These are phyloP conservation scores for Xylariales sp. DNA, from an alignment of 2,329 filamentous ascomycete genomes.

Conservation along the genomic window DNA sequence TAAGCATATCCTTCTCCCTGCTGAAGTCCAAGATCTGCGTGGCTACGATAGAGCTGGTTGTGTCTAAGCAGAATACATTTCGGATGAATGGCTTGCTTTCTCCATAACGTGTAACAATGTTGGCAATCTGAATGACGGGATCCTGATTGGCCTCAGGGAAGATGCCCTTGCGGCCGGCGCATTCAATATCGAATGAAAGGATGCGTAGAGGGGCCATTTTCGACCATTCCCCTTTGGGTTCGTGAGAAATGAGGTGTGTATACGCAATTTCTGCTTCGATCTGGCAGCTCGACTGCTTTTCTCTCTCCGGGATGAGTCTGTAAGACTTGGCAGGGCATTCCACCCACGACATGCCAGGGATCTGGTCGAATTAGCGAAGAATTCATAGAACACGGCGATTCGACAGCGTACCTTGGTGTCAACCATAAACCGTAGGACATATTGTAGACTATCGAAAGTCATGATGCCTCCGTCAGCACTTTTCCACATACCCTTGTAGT, in stretches of 20 bases:
- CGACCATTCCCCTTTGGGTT: slow-evolving; percentile 88
- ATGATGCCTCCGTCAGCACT: slow-evolving; percentile 64
- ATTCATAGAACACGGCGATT: not conserved
- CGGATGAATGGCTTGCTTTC: slow-evolving; percentile 93
- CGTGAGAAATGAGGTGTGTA: slow-evolving; percentile 77
- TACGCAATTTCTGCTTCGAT: slow-evolving; percentile 89
- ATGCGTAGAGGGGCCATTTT: slow-evolving; percentile 95
- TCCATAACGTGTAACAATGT: slow-evolving; percentile 89
- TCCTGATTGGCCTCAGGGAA: slow-evolving; percentile 91
- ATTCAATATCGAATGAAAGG: slow-evolving; percentile 97
- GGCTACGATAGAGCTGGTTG: slow-evolving; percentile 88
- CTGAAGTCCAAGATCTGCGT: slow-evolving; percentile 85
- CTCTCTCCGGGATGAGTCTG: slow-evolving; percentile 58
- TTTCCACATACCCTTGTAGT: slow-evolving; percentile 90
- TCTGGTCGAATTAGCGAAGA: slow-evolving; percentile 37
- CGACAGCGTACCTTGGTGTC: slow-evolving; percentile 68
- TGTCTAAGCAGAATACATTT: slow-evolving; percentile 94
- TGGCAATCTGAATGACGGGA: slow-evolving; percentile 96
- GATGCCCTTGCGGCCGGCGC: slow-evolving; percentile 92
- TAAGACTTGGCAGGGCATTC: slow-evolving; percentile 75
- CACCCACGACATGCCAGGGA: slow-evolving; percentile 97
- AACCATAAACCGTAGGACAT: slow-evolving; percentile 95
- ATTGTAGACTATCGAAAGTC: slow-evolving; percentile 95
- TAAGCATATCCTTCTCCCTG: slow-evolving; percentile 83
- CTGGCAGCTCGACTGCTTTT: slow-evolving; percentile 87